Evolutionary conservation across 192 early-diverging fungal genomes (phyloP).

Genomic region (Glomus cerebriforme): DNA sequence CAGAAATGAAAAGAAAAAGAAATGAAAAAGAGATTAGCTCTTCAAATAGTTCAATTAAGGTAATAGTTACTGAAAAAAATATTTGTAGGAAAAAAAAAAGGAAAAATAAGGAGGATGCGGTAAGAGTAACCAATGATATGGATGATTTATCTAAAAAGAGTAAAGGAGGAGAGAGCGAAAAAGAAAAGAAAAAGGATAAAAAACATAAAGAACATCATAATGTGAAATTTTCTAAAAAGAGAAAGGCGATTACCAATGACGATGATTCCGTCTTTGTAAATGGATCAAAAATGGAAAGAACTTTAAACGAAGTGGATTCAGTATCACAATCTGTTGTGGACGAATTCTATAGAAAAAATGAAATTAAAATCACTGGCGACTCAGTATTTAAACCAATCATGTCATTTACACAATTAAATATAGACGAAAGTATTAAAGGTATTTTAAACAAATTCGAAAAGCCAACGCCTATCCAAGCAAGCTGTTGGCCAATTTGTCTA

Average conservation of each 20-base stretch:
- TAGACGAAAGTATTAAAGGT: constrained; percentile 61
- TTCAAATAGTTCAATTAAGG: background rate
- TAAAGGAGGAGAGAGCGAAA: background rate
- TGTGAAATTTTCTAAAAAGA: too few relatives aligned
- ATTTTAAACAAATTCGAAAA: constrained; percentile 67
- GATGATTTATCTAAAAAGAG: background rate
- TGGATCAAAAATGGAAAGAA: background rate
- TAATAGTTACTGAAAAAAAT: background rate
- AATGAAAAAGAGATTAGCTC: background rate
- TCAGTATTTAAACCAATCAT: constrained; percentile 54
- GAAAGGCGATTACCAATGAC: background rate
- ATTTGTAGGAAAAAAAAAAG: background rate
- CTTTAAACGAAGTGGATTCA: background rate
- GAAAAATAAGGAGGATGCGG: background rate
- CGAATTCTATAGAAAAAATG: background rate
- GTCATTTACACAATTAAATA: constrained; percentile 68
- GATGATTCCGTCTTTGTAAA: background rate
- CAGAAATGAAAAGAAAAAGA: background rate
- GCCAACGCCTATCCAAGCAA: constrained; percentile 93
- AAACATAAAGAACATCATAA: background rate
- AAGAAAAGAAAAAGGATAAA: background rate
- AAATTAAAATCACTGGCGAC: constrained; percentile 17
- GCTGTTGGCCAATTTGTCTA: constrained; percentile 88
- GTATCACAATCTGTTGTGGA: background rate
- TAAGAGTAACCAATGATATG: background rate